Evolutionary conservation across 352 stramenopile genomes (phyloP), one percentile per base, ranked within the genome.

Genomic region (Globisporangium echinulatum): DNA sequence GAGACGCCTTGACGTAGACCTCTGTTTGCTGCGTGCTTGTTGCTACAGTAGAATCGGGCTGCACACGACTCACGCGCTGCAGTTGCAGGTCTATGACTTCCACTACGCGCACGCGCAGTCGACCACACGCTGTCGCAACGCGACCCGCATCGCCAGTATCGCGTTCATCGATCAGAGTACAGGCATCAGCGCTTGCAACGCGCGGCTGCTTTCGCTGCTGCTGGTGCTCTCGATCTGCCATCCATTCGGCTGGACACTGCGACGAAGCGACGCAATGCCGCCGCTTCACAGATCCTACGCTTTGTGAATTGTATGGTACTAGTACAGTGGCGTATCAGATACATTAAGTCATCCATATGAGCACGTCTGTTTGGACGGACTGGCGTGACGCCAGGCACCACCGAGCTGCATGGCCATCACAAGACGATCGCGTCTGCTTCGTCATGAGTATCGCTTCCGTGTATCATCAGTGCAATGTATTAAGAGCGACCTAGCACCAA

Each of bases 1-100:
- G 10, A 7, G 33, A 49, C 10, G 49, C 52, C 42, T 54, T 64
- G 17, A 44, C 58, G 44, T 44, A 54, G 9, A 64, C 8, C 36
- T 46, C 40, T 38, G 36, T 9, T 8, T 36, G 15, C 15, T 44
- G 5, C 3, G 33, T 13, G 43, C 25, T 9, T 13, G 15, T 38
- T 36, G 13, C 25, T 33, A 33, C 25, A 33, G 25, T 33, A 33
- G 25, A 33, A 3, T 33, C 25, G 25, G 25, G 25, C 25, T 33
- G 25, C 2, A 33, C 25, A 33, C 25, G 25, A 33, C 25, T 33
- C 25, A 33, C 1, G 25, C 25, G 25, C 13, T 47, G 19, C 11
- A 43, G 38, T 15, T 33, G 42, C 42, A 57, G 17, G 40, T 52
- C 36, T 10, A 25, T n/a, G 14, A 10, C 9, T 5, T 40, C 54